phyloP scores from a whole-genome alignment of 1,139 yeast genomes.

The Geotrichum citri-aurantii region DNA sequence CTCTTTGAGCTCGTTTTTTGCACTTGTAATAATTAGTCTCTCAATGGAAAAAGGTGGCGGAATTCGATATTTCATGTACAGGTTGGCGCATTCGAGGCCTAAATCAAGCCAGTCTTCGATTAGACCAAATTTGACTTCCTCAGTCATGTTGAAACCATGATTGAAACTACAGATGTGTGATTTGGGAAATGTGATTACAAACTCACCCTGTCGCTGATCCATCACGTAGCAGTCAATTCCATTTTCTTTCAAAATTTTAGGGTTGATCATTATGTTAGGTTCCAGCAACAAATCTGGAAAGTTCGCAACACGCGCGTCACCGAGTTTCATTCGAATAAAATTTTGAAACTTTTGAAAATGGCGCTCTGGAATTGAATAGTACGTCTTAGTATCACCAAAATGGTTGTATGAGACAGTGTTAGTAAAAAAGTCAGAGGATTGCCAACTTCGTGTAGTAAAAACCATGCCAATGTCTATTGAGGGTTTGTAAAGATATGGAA shows the following conservation, averaged over 20 bases:
- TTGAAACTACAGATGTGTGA: conserved; percentile 80
- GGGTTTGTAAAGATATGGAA: conserved; percentile 40
- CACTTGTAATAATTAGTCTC: conserved; percentile 25
- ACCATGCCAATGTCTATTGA: conserved; percentile 55
- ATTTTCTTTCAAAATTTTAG: conserved; percentile 46
- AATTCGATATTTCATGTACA: conserved; percentile 28
- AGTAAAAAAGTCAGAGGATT: conserved; percentile 63
- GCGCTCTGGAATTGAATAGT: conserved; percentile 73
- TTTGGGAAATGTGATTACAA: conserved; percentile 71
- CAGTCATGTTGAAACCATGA: conserved; percentile 74
- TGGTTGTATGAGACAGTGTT: conserved; percentile 59
- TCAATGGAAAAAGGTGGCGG: conserved; percentile 38
- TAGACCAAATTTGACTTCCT: conserved; percentile 72
- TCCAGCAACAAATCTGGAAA: conserved; percentile 83
- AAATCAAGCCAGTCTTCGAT: conserved; percentile 53
- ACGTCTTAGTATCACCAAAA: conserved; percentile 57
- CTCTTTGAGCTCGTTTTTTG: neutral
- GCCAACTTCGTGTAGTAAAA: conserved; percentile 65
- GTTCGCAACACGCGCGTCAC: conserved; percentile 68
- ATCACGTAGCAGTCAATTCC: conserved; percentile 59
- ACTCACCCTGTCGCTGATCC: conserved; percentile 74
- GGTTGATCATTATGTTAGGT: conserved; percentile 67
- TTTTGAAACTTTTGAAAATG: conserved; percentile 48
- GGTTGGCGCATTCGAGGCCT: conserved; percentile 29
- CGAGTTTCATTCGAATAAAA: conserved; percentile 28